phyloP scores from a whole-genome alignment of 768 basidiomycete species.

The Auriscalpium vulgare region DNA sequence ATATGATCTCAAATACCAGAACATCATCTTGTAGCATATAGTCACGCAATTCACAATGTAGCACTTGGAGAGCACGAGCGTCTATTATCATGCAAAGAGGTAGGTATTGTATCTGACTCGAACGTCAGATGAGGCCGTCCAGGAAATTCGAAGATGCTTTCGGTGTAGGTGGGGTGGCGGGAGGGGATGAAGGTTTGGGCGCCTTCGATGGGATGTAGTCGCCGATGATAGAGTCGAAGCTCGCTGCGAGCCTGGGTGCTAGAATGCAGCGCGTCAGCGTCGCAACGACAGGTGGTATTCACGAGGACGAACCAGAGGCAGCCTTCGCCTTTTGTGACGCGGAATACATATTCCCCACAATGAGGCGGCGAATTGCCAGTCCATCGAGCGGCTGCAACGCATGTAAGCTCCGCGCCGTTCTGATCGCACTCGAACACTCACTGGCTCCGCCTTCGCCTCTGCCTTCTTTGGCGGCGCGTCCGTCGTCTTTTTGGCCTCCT shows the following conservation, averaged over 20 bases:
- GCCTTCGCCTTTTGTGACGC: conserved; percentile 43
- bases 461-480: conserved; percentile 23
- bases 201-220: conserved; percentile 51
- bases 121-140: conserved; percentile 11
- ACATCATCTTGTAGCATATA: not conserved
- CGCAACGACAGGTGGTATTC: not conserved
- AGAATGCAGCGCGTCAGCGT: conserved; percentile 5
- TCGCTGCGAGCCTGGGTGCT: conserved; percentile 36
- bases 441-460: conserved; percentile 29
- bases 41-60: not conserved
- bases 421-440: not conserved
- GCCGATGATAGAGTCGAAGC: conserved; percentile 68
- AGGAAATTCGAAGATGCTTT: conserved; percentile 5
- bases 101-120: not conserved
- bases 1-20: not conserved
- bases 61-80: not conserved
- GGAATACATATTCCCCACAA: conserved; percentile 53
- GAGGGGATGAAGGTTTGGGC: conserved; percentile 7
- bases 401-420: not conserved
- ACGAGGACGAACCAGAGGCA: conserved; percentile 29
- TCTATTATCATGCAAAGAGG: conserved; percentile 8
- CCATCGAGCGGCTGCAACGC: conserved; percentile 48
- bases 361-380: conserved; percentile 52
- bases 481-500: conserved; percentile 19
- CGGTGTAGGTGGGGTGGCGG: conserved; percentile 15